Base-by-base conservation (phyloP, 495 filamentous ascomycete species). In the Aspergillus kassunensis region DNA sequence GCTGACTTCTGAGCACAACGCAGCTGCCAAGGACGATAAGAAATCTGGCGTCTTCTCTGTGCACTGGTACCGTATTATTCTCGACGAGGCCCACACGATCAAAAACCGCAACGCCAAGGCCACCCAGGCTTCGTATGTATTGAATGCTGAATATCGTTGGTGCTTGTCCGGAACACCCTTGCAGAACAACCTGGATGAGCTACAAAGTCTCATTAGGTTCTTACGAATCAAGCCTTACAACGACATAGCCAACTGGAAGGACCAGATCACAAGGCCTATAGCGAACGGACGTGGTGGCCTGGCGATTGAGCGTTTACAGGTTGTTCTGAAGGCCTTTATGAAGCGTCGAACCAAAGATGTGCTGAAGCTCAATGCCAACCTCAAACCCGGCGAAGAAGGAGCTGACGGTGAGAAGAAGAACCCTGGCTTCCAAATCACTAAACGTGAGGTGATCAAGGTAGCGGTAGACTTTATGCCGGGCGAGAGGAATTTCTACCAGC, bases 111-210 rank as follows among this genome's bases (percentile, higher is more conserved):
- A 93, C 61, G 91, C 93, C 13, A 98, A 98, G 70, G 85, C 86
- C 9, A 93, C 93, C 0, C 85, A 96, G 60, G 90, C 92, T 15
- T 87, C 83, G 44, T 98, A 82, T 65, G 86, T 87, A 2, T 71
- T 98, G 20, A 75, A 84, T 42, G 79, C 88, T 18, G 84, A 90
- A 59, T 96, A 95, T 65, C 78, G 93, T 48, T 98, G 93, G 93
- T 97, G 93, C 62, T 74, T 98, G 46, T 95, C 90, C 2, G 93
- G 93, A 53, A 98, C 93, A 6, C 93, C 93, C 0, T 85, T 98
- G 82, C 93, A 98, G 61, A 98, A 98, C 63, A 97, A 96, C 54
- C 79, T 98, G n/a, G 93, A 97, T 52, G 93, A 98, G 69, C 70
- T 98, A 37, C 92, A 97, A 55, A 93, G 88, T 58, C 66, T 98